Conservation (phyloP, 1,139 yeast species). For the Blastobotrys aristatus region DNA sequence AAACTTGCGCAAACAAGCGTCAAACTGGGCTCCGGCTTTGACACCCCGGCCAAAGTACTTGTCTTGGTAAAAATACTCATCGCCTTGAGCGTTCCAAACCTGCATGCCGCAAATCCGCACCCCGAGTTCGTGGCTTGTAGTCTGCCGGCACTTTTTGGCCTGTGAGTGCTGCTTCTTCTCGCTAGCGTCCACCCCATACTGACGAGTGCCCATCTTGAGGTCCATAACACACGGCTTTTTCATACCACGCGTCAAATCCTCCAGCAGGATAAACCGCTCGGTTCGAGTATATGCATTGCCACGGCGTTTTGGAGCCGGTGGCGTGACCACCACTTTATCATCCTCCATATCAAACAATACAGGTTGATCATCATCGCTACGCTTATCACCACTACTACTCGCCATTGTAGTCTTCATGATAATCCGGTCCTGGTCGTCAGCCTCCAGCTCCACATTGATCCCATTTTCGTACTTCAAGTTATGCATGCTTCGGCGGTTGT, state of each 20-base stretch:
- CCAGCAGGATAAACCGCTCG: constrained; percentile 81
- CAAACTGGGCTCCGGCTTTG: constrained; percentile 69
- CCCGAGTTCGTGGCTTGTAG: constrained; percentile 80
- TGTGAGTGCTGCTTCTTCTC: constrained; percentile 72
- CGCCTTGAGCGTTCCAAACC: constrained; percentile 54
- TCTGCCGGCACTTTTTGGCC: constrained; percentile 68
- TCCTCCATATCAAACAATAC: constrained; percentile 28
- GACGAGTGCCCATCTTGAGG: constrained; percentile 97
- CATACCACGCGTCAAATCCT: constrained; percentile 84
- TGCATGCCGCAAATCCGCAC: constrained; percentile 96
- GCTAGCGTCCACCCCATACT: constrained; percentile 91
- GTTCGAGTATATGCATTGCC: constrained; percentile 39
- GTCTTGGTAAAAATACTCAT: constrained; percentile 62
- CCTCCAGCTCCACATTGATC: constrained; percentile 6
- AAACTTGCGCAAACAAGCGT: constrained; percentile 66
- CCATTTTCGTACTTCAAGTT: constrained; percentile 6
- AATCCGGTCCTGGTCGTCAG: constrained; percentile 11
- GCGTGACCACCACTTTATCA: too few relatives aligned
- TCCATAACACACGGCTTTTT: constrained; percentile 85
- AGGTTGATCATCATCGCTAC: constrained; percentile 13
- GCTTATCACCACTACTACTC: background rate
- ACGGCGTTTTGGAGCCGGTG: background rate
- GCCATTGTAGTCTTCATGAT: constrained; percentile 10
- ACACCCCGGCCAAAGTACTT: constrained; percentile 88
- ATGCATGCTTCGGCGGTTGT: constrained; percentile 5